Percentiles rank a stretch among this genome's conserved stretches.
Evolutionary conservation across 441 rosid genomes (phyloP).

Genomic region (Melastoma candidum): DNA sequence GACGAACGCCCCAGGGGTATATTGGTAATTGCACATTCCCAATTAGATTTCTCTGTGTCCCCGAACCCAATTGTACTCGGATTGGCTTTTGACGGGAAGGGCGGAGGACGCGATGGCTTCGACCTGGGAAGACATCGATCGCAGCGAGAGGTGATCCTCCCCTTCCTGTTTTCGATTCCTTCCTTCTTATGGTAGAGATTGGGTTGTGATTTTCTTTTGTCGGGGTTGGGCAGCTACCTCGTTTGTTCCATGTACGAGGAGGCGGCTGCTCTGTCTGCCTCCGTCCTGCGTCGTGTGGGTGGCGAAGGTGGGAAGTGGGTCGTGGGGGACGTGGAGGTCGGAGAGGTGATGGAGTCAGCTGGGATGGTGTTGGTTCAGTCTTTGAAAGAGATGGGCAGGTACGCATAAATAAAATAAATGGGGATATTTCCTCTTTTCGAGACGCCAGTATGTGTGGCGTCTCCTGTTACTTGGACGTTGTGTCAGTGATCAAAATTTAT

Average conservation of each 20-base stretch:
- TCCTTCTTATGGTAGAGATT: background rate
- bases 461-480: background rate
- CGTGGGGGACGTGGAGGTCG: conserved; percentile 15
- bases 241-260: conserved; percentile 71
- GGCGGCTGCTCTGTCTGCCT: conserved; percentile 52
- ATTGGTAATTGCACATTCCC: no score
- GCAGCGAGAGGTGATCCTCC: conserved; percentile 48
- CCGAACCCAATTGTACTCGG: no score
- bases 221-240: conserved; percentile 36
- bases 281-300: conserved; percentile 7
- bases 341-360: conserved; percentile 52
- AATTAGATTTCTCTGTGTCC: no score
- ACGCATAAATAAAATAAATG: background rate
- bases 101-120: conserved; percentile 24
- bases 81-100: no score
- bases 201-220: background rate
- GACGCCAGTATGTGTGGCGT: no score
- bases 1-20: no score
- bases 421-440: no score
- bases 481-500: no score
- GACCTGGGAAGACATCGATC: conserved; percentile 57
- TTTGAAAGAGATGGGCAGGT: conserved; percentile 58
- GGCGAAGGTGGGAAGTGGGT: conserved; percentile 17
- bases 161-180: background rate
- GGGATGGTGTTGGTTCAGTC: conserved; percentile 90